Evolutionary conservation across 1,284 basidiomycete genomes (phyloP).

Genomic region (Cerioporus squamosus): DNA sequence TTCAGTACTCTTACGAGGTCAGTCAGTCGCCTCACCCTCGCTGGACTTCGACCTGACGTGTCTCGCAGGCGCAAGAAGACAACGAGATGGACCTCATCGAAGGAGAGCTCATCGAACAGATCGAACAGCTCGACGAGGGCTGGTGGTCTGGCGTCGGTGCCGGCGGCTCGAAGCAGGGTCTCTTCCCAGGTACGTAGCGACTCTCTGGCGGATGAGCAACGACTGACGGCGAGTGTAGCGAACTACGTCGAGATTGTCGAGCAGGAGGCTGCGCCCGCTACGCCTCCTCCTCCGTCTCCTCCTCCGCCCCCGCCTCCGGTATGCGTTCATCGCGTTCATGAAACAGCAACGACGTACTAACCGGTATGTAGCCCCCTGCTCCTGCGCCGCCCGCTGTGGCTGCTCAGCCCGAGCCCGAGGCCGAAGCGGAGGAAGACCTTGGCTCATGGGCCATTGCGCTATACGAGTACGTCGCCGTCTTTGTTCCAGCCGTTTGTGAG

Average conservation of each 20-base stretch:
- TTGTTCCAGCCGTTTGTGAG: neutral
- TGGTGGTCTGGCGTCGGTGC: conserved; percentile 83
- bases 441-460: conserved; percentile 71
- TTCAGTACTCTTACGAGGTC: conserved; percentile 81
- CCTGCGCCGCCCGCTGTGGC: conserved; percentile 45
- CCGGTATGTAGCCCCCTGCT: neutral
- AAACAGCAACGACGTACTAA: neutral
- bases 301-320: conserved; percentile 42
- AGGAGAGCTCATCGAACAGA: conserved; percentile 81
- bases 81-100: conserved; percentile 84
- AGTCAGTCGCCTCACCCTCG: conserved; percentile 35
- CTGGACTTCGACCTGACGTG: neutral
- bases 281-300: conserved; percentile 44
- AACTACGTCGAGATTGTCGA: conserved; percentile 84
- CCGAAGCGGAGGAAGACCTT: conserved; percentile 46
- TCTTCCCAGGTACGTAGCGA: conserved; percentile 70
- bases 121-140: conserved; percentile 85
- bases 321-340: neutral
- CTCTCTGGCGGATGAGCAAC: neutral
- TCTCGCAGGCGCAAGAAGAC: conserved; percentile 68
- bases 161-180: conserved; percentile 64
- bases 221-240: conserved; percentile 41
- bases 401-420: conserved; percentile 29
- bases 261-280: conserved; percentile 39
- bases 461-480: conserved; percentile 66